phyloP scores from a whole-genome alignment of 257 asterid species.

The Fraxinus cuspidata region DNA sequence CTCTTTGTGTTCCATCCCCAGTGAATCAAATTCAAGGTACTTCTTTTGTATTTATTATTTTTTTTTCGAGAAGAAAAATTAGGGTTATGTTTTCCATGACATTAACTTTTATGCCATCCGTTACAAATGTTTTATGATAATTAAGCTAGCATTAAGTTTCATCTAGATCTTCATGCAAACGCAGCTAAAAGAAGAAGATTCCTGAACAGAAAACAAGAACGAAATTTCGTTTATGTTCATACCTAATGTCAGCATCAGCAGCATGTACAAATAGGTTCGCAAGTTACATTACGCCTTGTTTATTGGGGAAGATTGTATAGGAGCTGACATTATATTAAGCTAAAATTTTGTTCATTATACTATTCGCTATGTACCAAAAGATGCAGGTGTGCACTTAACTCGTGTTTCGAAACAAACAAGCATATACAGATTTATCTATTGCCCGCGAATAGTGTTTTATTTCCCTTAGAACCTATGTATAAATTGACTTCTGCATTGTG shows the following conservation, averaged over 20 bases:
- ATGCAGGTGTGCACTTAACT: too few species aligned
- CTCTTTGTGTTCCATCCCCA: constrained; percentile 27
- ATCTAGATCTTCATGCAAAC: background rate
- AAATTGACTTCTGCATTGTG: background rate
- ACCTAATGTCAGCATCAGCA: background rate
- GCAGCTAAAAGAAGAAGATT: background rate
- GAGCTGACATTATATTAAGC: background rate
- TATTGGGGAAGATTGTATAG: background rate
- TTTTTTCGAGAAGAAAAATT: background rate
- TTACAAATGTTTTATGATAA: background rate
- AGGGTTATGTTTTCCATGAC: constrained; percentile 1
- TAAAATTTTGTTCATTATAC: too few species aligned
- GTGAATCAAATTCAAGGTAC: constrained; percentile 37
- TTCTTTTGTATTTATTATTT: background rate
- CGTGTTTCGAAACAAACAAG: background rate
- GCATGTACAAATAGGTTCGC: too few species aligned
- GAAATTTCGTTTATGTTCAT: background rate
- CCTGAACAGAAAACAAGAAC: background rate
- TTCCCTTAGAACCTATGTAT: background rate
- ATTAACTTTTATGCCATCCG: constrained; percentile 1
- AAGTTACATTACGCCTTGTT: too few species aligned
- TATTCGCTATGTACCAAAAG: background rate
- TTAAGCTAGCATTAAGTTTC: background rate
- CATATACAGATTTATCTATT: background rate
- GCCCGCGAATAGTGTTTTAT: background rate